Evolutionary conservation across 1,139 yeast genomes (phyloP).

Genomic region (Trichomonascaceae sp.): DNA sequence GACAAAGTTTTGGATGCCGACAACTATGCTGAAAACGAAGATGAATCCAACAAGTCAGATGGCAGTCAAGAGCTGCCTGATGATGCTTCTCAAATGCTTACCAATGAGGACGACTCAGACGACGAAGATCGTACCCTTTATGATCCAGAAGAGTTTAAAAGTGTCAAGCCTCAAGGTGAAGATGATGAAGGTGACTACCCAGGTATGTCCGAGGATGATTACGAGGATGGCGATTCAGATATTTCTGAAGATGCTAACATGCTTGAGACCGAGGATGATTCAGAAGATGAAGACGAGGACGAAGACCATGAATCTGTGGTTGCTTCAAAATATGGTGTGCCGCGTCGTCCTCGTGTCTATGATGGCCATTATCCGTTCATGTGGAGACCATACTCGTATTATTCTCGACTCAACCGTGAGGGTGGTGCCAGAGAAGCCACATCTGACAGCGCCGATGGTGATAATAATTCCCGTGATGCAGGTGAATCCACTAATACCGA

Average conservation of each 20-base stretch:
- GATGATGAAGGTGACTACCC: background rate
- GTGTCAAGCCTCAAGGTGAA: background rate
- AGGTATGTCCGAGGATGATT: background rate
- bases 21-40: background rate
- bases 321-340: background rate
- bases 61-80: background rate
- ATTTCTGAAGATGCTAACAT: background rate
- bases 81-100: background rate
- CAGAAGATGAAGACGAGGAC: constrained; percentile 2
- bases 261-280: constrained; percentile 1
- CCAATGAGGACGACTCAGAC: background rate
- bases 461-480: background rate
- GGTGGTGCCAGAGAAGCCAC: background rate
- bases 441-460: background rate
- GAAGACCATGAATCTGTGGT: background rate
- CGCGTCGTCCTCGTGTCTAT: background rate
- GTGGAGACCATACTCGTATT: background rate
- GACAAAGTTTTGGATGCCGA: background rate
- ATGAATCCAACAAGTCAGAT: background rate
- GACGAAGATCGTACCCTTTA: background rate
- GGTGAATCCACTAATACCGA: background rate
- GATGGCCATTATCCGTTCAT: background rate
- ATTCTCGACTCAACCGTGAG: background rate
- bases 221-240: background rate
- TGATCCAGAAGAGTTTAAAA: background rate